Conservation (phyloP, 495 filamentous ascomycete species). For the Hypoxylon lenormandii region DNA sequence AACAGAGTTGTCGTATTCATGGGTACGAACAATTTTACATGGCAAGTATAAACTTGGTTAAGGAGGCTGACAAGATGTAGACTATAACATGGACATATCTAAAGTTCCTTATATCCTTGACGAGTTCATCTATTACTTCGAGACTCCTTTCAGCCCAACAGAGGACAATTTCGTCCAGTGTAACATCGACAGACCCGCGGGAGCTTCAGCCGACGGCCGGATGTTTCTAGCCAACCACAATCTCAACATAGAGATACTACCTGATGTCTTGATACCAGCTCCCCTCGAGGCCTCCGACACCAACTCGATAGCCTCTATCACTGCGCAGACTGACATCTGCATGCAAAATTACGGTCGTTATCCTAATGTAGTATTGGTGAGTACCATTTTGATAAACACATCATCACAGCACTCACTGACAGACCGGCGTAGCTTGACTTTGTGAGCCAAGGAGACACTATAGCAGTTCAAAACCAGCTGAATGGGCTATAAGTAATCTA, state of each 20-base stretch:
- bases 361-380: constrained; percentile 83
- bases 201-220: constrained; percentile 62
- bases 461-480: constrained; percentile 42
- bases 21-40: constrained; percentile 38
- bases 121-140: constrained; percentile 76
- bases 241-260: constrained; percentile 72
- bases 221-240: constrained; percentile 92
- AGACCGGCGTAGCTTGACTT: constrained; percentile 43
- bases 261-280: constrained; percentile 66
- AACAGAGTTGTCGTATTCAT: constrained; percentile 57
- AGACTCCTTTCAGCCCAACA: constrained; percentile 73
- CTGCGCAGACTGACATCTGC: constrained; percentile 72
- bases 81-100: constrained; percentile 80
- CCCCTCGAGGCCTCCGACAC: constrained; percentile 72
- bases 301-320: constrained; percentile 72
- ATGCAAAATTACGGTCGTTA: constrained; percentile 70
- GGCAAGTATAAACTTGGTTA: not conserved
- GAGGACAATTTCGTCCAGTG: constrained; percentile 69
- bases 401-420: constrained; percentile 20
- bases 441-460: constrained; percentile 40
- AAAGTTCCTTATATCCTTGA: constrained; percentile 75
- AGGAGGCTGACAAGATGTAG: constrained; percentile 48
- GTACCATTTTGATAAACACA: constrained; percentile 6
- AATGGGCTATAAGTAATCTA: constrained; percentile 48
- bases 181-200: constrained; percentile 68